Evolutionary conservation across 805 yeast genomes (phyloP), one percentile per base, ranked within the genome.

Genomic region (Metschnikowia dekortorum): DNA sequence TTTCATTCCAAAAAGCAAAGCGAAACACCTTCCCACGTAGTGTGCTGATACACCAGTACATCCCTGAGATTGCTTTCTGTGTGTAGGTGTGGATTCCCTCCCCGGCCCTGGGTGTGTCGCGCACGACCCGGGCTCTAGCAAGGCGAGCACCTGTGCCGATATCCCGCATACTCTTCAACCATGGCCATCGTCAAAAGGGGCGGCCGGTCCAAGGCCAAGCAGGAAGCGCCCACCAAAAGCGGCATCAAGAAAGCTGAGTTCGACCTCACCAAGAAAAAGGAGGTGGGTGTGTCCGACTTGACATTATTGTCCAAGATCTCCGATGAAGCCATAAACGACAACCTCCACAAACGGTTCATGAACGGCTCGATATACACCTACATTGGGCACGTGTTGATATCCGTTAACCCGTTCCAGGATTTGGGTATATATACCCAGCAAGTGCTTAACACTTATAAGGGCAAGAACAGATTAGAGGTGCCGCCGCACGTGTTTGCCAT

Each of bases 401-500:
- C 97, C 4, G 96, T 94, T 45, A 94, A 94, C 62, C 99, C 99
- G 2, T 94, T 94, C 73, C 83, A 90, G 56, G 99, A 94, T 66
- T 74, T 94, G 62, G 99, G 99, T 2, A 94, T 94, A 47, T 94
- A 94, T 70, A 89, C 97, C 7, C 87, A 82, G 45, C 84, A 82
- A 22, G 83, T 84, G 1, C 73, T 92, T 56, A 80, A 81, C 51
- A 75, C 85, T 16, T 94, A 94, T 64, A 83, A 84, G 67, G 96
- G 96, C 54, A 90, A 91, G 67, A 94, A 94, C 68, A 78, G 99
- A 61, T 75, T 94, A 52, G 99, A 94, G 70, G 96, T 87, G 30
- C 96, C 98, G 14, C 99, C 99, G 3, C 99, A 94, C 70, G 99
- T 94, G 31, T 94, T 85, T 69, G 96, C 98, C 47, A 90, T 94